Conservation (phyloP, 2,329 filamentous ascomycete genomes). For the Diaporthe vexans region DNA sequence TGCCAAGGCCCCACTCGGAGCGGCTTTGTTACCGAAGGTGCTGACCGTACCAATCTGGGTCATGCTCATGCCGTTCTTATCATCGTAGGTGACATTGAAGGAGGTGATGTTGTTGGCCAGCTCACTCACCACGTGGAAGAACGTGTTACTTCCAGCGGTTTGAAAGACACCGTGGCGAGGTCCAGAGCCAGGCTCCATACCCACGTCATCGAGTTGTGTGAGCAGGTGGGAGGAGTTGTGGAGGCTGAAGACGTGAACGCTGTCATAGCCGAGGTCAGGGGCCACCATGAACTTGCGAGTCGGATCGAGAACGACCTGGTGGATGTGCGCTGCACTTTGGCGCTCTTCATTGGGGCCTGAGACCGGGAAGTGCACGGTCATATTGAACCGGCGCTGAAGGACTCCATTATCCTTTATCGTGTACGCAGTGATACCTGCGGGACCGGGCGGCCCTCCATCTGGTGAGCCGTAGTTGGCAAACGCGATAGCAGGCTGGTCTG, state of each 20-base stretch:
- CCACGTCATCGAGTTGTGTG: not conserved
- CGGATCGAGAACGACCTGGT: not conserved
- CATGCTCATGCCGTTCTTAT: not conserved
- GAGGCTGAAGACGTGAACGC: not conserved
- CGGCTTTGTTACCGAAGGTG: not conserved
- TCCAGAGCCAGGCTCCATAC: not conserved
- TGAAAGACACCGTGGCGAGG: conserved; percentile 8
- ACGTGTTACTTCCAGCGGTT: not conserved
- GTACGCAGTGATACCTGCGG: conserved; percentile 2
- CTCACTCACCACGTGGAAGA: conserved; percentile 13
- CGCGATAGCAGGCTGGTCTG: not conserved
- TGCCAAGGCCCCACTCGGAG: not conserved
- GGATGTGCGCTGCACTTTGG: not conserved
- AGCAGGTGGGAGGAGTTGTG: not conserved
- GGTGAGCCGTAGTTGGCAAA: conserved; percentile 12
- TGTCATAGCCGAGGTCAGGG: not conserved
- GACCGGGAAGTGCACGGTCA: not conserved
- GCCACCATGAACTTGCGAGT: not conserved
- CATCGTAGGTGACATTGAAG: not conserved
- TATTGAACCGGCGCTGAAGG: not conserved
- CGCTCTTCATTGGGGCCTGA: not conserved
- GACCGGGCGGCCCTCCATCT: not conserved
- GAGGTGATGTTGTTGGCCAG: not conserved
- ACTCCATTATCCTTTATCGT: not conserved
- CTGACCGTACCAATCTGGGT: not conserved